Percentiles rank a stretch among this genome's conserved stretches.
phyloP scores from a whole-genome alignment of 176 grass and related monocot species.

The Ananas comosus region DNA sequence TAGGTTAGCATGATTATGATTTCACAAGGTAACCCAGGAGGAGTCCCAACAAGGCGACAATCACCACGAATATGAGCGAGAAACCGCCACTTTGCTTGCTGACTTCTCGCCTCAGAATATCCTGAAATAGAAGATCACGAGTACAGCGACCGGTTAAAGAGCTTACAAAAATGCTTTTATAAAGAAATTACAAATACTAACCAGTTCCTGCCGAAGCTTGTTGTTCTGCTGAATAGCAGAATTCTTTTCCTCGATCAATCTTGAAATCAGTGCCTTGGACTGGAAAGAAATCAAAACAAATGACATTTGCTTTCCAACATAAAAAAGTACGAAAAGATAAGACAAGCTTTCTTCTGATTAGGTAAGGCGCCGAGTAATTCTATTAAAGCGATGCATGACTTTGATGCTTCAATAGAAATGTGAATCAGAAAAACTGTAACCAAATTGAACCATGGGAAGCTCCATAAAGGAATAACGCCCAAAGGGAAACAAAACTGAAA shows the following conservation, averaged over 20 bases:
- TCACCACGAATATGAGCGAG: slow-evolving; percentile 43
- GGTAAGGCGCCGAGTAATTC: background rate
- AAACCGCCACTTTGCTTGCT: slow-evolving; percentile 57
- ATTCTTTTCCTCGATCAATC: slow-evolving; percentile 62
- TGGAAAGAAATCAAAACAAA: slow-evolving; percentile 13
- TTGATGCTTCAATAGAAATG: background rate
- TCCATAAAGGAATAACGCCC: too few relatives aligned
- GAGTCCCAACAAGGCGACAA: slow-evolving; percentile 64
- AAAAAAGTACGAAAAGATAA: background rate
- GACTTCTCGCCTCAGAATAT: slow-evolving; percentile 53
- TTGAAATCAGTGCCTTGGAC: slow-evolving; percentile 34
- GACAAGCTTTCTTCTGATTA: background rate
- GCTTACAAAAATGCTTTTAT: background rate
- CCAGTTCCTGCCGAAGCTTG: slow-evolving; percentile 70
- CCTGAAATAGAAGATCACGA: slow-evolving; percentile 26
- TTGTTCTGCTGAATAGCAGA: slow-evolving; percentile 52
- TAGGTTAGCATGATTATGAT: slow-evolving; percentile 25
- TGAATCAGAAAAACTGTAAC: background rate
- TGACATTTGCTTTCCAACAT: background rate
- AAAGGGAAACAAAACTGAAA: too few relatives aligned
- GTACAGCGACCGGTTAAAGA: background rate
- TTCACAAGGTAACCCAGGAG: slow-evolving; percentile 54
- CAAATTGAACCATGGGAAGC: too few relatives aligned
- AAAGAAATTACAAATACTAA: slow-evolving; percentile 27
- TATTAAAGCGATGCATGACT: background rate